Evolutionary conservation across 73 alveolate genomes (phyloP).

Genomic region (Paramecium caudatum): DNA sequence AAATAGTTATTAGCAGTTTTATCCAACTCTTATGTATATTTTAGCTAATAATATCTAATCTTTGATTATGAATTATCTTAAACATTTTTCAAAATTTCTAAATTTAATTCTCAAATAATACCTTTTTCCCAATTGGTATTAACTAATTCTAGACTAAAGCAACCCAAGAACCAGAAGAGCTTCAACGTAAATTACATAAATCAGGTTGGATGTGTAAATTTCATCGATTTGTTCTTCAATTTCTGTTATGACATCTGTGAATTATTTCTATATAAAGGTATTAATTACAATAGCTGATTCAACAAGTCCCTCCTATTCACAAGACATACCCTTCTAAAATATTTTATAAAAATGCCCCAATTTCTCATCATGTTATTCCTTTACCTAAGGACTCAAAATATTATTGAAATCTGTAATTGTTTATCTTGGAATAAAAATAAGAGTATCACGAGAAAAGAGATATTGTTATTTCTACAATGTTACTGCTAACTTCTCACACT

Average conservation of each 20-base stretch:
- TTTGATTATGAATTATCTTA: conserved; percentile 43
- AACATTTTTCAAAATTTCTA: conserved; percentile 33
- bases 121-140: conserved; percentile 28
- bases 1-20: not conserved
- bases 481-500: conserved; percentile 16
- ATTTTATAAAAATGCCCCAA: not conserved
- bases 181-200: conserved; percentile 52
- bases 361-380: conserved; percentile 4
- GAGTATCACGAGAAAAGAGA: conserved; percentile 20
- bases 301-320: not conserved
- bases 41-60: conserved; percentile 55
- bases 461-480: not conserved
- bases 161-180: conserved; percentile 7
- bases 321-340: not conserved
- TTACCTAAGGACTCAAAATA: conserved; percentile 14
- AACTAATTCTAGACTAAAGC: conserved; percentile 37
- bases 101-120: not conserved
- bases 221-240: conserved; percentile 4
- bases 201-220: not conserved
- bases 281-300: conserved; percentile 41
- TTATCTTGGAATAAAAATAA: conserved; percentile 1
- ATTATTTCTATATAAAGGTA: not conserved
- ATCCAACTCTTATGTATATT: conserved; percentile 11
- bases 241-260: not conserved
- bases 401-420: conserved; percentile 49